Conservation (phyloP, 768 basidiomycete genomes). For the Jaapia argillacea region DNA sequence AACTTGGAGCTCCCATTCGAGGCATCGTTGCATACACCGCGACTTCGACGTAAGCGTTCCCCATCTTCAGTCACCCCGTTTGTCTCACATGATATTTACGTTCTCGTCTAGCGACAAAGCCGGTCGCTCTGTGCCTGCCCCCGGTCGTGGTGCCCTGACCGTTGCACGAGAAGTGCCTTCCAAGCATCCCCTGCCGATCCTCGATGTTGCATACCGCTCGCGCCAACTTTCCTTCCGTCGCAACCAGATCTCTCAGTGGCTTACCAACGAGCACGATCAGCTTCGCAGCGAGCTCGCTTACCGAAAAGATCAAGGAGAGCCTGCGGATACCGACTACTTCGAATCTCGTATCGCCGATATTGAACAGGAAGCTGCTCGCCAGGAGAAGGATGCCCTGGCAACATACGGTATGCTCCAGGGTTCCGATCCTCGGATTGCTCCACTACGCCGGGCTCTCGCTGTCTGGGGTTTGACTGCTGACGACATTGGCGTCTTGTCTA, state of each 20-base stretch:
- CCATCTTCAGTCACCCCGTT: background rate
- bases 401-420: conserved; percentile 96
- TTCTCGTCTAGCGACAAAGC: conserved; percentile 99
- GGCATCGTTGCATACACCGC: conserved; percentile 93
- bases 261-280: conserved; percentile 77
- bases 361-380: conserved; percentile 82
- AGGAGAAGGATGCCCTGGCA: conserved; percentile 88
- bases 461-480: conserved; percentile 95
- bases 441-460: conserved; percentile 90
- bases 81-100: conserved; percentile 6
- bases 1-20: conserved; percentile 89
- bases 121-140: conserved; percentile 95
- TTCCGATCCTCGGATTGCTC: conserved; percentile 74
- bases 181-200: conserved; percentile 68
- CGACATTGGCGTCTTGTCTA: conserved; percentile 84
- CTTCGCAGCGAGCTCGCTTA: conserved; percentile 70
- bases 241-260: conserved; percentile 91
- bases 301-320: conserved; percentile 41
- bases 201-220: conserved; percentile 81
- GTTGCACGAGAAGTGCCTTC: conserved; percentile 81
- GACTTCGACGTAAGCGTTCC: conserved; percentile 77
- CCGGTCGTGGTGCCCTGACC: conserved; percentile 85
- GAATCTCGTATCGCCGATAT: conserved; percentile 71
- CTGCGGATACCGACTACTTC: conserved; percentile 58
- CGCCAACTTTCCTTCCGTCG: conserved; percentile 96